Evolutionary conservation across 805 yeast genomes (phyloP), one percentile per base, ranked within the genome.

Genomic region (Ogataea dorogensis): DNA sequence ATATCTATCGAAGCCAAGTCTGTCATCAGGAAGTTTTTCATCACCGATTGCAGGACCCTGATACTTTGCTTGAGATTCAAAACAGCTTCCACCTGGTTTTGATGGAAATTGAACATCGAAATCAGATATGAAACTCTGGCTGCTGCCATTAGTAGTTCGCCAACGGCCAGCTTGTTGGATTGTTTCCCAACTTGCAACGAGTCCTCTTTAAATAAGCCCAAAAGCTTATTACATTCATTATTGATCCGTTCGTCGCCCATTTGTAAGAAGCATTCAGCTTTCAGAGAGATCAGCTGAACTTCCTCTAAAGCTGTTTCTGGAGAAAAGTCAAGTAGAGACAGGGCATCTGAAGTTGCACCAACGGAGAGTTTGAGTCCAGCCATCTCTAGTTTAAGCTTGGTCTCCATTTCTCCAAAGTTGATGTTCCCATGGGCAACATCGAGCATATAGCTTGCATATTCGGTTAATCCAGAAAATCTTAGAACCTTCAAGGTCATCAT

Each of bases 31-130:
- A 59, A 54, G 37, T 69, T 72, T 38, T 71, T 73, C 25, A 79
- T 38, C 7, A 81, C 55, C 0, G 85, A 76, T 38, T 72, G 70
- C 7, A 75, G 52, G 5, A 81, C 54, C 43, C 77, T 73, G 2
- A 79, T 58, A 1, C 79, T 64, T 8, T 69, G 61, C 38, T 73
- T 79, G 10, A 67, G 54, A 28, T 74, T 73, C 9, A 40, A 14
- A 16, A 65, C 55, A 4, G 73, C 60, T 5, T 51, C 55, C 2
- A 54, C 30, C 26, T 50, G 48, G n/a, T 59, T 53, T 0, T 43
- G 37, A n/a, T 44, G 28, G 20, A 28, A 33, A 17, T 58, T 53
- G 21, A 63, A 43, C 14, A 44, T 33, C 1, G 67, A 47, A 2
- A 65, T 46, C 5, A 66, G 26, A 16, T 48, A 34, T 27, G 70